Evolutionary conservation across 2,329 filamentous ascomycete genomes (phyloP).

Genomic region (Coniochaeta sp.): DNA sequence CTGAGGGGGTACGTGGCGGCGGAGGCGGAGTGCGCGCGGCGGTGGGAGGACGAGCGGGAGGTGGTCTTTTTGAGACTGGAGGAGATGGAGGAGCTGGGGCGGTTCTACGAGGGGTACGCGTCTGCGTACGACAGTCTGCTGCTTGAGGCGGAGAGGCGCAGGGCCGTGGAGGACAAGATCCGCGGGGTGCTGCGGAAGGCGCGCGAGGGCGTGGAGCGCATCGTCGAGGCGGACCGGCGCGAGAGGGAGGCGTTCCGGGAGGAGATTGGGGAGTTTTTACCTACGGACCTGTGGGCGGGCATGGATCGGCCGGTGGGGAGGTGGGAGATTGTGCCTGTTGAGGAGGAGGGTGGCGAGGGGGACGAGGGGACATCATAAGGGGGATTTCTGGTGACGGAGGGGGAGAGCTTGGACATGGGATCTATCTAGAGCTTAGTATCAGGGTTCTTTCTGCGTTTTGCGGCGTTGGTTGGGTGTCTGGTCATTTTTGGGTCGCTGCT

Average conservation of each 20-base stretch:
- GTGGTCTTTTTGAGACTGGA: constrained; percentile 61
- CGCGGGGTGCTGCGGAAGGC: constrained; percentile 70
- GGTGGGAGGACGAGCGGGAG: constrained; percentile 70
- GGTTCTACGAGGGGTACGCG: constrained; percentile 84
- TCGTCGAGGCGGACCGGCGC: constrained; percentile 65
- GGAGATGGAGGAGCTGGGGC: constrained; percentile 68
- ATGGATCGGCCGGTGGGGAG: constrained; percentile 53
- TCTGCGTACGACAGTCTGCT: constrained; percentile 78
- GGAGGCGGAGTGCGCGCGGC: constrained; percentile 53
- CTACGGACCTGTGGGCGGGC: constrained; percentile 80
- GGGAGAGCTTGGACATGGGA: not conserved
- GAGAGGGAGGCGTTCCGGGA: constrained; percentile 72
- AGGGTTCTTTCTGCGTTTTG: not conserved
- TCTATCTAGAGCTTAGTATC: not conserved
- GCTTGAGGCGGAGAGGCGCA: constrained; percentile 73
- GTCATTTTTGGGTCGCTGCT: not conserved
- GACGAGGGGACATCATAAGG: not conserved
- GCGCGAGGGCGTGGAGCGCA: constrained; percentile 64
- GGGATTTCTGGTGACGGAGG: not conserved
- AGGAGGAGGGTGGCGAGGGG: constrained; percentile 2
- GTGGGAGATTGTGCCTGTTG: constrained; percentile 39
- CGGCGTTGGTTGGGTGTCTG: not conserved
- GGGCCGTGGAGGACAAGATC: constrained; percentile 65
- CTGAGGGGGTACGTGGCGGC: constrained; percentile 59
- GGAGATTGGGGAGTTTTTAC: constrained; percentile 80